phyloP scores from a whole-genome alignment of 768 basidiomycete species.

The Hypholoma sublateritium region DNA sequence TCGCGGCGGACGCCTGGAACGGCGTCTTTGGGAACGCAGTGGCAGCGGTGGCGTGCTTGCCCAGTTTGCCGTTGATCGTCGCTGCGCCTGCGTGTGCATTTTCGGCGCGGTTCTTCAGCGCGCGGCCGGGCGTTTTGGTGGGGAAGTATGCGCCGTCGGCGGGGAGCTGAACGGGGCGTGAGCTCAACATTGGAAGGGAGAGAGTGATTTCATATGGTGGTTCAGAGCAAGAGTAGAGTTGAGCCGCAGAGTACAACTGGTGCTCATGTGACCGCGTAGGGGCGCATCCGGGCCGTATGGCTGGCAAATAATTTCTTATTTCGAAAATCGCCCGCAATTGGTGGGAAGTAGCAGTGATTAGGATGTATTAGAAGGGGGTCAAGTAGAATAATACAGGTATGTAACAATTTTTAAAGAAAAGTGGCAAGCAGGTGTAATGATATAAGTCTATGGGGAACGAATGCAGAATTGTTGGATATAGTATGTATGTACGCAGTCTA shows the following conservation, averaged over 20 bases:
- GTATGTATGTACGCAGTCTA: too few relatives aligned
- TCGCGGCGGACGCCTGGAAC: conserved; percentile 26
- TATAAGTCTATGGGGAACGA: too few relatives aligned
- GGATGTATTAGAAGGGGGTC: too few relatives aligned
- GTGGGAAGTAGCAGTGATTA: too few relatives aligned
- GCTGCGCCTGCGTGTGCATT: conserved; percentile 44
- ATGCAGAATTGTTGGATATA: too few relatives aligned
- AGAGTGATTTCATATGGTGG: background rate
- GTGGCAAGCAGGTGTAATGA: too few relatives aligned
- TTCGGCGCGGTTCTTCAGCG: conserved; percentile 41
- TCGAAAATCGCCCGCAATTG: too few relatives aligned
- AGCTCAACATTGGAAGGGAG: conserved; percentile 33
- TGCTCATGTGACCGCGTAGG: background rate
- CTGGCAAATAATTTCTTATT: too few relatives aligned
- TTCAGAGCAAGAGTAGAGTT: background rate
- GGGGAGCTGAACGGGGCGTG: conserved; percentile 31
- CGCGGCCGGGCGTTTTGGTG: conserved; percentile 59
- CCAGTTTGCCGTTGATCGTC: conserved; percentile 43
- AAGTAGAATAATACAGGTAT: too few relatives aligned
- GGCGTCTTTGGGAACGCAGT: conserved; percentile 29
- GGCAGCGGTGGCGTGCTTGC: conserved; percentile 31
- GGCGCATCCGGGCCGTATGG: background rate
- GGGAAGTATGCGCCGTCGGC: conserved; percentile 30
- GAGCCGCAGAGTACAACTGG: background rate
- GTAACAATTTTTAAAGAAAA: too few relatives aligned